These are phyloP conservation scores for Tetraselmis chui DNA, from an alignment of 139 green algal species.

Conservation along the genomic window DNA sequence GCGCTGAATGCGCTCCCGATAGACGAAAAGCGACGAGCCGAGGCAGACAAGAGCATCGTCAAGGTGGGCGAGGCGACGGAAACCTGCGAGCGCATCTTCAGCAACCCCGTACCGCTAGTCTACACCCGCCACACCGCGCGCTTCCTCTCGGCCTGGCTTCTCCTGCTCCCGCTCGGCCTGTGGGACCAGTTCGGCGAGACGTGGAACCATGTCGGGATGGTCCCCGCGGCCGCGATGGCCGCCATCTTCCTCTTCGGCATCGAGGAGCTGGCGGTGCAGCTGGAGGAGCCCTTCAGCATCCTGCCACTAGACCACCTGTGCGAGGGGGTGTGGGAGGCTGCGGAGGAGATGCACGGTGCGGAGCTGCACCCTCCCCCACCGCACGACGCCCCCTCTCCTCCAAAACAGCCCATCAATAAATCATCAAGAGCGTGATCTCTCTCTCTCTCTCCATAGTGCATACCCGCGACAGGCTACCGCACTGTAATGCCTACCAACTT, in stretches of 20 bases:
- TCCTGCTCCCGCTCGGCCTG: neutral
- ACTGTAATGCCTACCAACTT: too few relatives aligned
- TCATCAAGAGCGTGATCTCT: too few relatives aligned
- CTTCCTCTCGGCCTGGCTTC: slow-evolving; percentile 29
- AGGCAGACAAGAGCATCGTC: neutral
- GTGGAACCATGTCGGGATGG: neutral
- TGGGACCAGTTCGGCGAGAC: neutral
- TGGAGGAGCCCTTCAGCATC: slow-evolving; percentile 45
- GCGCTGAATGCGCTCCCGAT: neutral
- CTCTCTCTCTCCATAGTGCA: too few relatives aligned
- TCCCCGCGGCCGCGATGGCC: neutral
- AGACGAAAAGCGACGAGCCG: neutral
- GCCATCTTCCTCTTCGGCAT: slow-evolving; percentile 10
- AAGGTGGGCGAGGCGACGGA: neutral
- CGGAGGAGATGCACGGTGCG: neutral
- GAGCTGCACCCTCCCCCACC: too few relatives aligned
- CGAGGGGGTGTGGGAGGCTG: neutral
- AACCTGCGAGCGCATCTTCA: slow-evolving; percentile 38
- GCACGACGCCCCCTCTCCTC: too few relatives aligned
- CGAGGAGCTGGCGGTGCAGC: slow-evolving; percentile 29
- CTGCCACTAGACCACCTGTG: slow-evolving; percentile 19
- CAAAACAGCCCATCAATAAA: too few relatives aligned
- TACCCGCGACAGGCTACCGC: too few relatives aligned
- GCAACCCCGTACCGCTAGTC: slow-evolving; percentile 36
- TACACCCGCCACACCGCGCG: slow-evolving; percentile 46